Percentiles rank a stretch among this genome's conserved stretches.
phyloP scores from a whole-genome alignment of 1,139 yeast species.

The Candida mesenterica region DNA sequence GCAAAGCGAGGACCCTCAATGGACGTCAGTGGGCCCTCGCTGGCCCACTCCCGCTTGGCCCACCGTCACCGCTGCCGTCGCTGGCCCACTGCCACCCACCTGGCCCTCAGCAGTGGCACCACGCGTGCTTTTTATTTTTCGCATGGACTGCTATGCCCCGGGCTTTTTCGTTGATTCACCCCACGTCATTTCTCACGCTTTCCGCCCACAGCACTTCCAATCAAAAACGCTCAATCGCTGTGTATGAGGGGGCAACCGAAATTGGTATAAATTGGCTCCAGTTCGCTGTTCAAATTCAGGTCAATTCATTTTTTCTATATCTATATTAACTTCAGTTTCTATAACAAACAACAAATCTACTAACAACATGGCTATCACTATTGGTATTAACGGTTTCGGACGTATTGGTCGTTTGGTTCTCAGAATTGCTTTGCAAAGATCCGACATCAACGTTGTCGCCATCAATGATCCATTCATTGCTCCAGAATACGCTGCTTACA shows the following conservation, averaged over 20 bases:
- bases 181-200: background rate
- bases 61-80: background rate
- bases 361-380: slow-evolving; percentile 23
- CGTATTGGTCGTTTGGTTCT: slow-evolving; percentile 85
- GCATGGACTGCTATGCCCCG: slow-evolving; percentile 1
- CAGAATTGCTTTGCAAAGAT: slow-evolving; percentile 71
- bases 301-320: background rate
- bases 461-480: slow-evolving; percentile 83
- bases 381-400: slow-evolving; percentile 90
- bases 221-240: no score
- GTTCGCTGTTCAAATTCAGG: background rate
- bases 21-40: no score
- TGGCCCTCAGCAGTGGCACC: no score
- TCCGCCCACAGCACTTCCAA: no score
- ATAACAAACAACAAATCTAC: background rate
- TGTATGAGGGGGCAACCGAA: no score
- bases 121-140: background rate
- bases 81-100: background rate
- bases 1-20: no score
- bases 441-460: slow-evolving; percentile 74
- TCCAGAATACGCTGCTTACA: slow-evolving; percentile 81
- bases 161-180: background rate
- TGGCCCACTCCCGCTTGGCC: no score
- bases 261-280: no score
- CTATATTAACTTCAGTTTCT: background rate